Percentiles rank a stretch among this genome's conserved stretches.
Conservation (phyloP, 768 basidiomycete genomes). For the Mycena crocata region DNA sequence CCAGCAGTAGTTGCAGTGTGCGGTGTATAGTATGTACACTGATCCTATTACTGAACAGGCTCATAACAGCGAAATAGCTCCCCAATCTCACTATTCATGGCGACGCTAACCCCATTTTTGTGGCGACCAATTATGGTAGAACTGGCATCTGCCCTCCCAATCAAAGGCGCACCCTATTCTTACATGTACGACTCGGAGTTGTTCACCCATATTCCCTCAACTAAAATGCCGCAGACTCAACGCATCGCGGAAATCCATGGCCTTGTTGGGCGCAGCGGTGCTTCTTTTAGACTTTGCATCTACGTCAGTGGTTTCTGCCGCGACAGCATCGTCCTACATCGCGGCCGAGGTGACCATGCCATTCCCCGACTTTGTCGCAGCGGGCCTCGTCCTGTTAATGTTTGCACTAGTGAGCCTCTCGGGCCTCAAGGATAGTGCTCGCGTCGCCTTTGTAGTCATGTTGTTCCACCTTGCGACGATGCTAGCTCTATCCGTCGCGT, state of each 20-base stretch:
- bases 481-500: slow-evolving; percentile 62
- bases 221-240: slow-evolving; percentile 62
- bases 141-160: slow-evolving; percentile 73
- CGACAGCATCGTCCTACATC: slow-evolving; percentile 77
- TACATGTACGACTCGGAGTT: slow-evolving; percentile 64
- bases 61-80: slow-evolving; percentile 55
- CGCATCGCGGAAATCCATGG: slow-evolving; percentile 70
- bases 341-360: slow-evolving; percentile 70
- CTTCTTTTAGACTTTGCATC: slow-evolving; percentile 79
- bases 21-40: slow-evolving; percentile 67
- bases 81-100: slow-evolving; percentile 74
- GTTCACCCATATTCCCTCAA: neutral
- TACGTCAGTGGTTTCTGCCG: slow-evolving; percentile 78
- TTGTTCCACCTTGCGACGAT: slow-evolving; percentile 73
- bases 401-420: slow-evolving; percentile 67
- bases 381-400: slow-evolving; percentile 63
- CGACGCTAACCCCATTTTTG: slow-evolving; percentile 70
- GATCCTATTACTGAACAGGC: neutral
- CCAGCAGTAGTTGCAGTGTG: slow-evolving; percentile 72
- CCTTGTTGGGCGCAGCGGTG: slow-evolving; percentile 72
- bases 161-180: slow-evolving; percentile 78
- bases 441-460: slow-evolving; percentile 68
- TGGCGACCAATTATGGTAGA: slow-evolving; percentile 85
- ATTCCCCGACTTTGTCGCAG: slow-evolving; percentile 64
- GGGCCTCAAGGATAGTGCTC: slow-evolving; percentile 72